phyloP scores from a whole-genome alignment of 257 asterid species.

The Przewalskia tangutica region DNA sequence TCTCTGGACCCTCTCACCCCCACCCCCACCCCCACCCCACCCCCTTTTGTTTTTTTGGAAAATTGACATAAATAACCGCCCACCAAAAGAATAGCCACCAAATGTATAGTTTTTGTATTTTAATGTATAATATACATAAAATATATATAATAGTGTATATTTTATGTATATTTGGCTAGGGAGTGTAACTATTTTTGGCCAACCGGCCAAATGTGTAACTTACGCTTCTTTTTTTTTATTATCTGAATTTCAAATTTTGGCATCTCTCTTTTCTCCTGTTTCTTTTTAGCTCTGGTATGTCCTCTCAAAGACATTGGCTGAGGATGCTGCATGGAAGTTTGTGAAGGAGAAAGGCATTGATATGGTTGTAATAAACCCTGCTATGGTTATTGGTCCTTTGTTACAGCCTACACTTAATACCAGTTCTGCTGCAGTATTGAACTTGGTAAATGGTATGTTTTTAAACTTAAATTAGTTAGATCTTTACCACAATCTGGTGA shows the following conservation, averaged over 20 bases:
- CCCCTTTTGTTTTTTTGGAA: no score
- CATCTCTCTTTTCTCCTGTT: background rate
- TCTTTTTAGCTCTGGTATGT: slow-evolving; percentile 53
- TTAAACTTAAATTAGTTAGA: no score
- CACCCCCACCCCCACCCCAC: background rate
- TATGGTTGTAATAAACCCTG: slow-evolving; percentile 61
- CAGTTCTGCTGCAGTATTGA: slow-evolving; percentile 50
- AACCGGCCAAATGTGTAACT: no score
- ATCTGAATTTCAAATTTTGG: background rate
- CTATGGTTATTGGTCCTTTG: slow-evolving; percentile 74
- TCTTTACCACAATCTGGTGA: background rate
- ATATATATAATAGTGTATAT: no score
- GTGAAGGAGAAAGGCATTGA: slow-evolving; percentile 61
- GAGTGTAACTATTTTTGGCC: no score
- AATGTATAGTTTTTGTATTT: no score
- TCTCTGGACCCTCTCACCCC: no score
- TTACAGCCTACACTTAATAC: slow-evolving; percentile 76
- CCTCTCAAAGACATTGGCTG: slow-evolving; percentile 75
- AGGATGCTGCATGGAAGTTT: slow-evolving; percentile 81
- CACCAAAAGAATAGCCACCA: no score
- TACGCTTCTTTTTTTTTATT: background rate
- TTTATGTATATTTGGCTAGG: no score
- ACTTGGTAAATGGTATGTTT: slow-evolving; percentile 52
- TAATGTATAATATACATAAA: no score
- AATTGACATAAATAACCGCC: no score